Conservation (phyloP, 1,139 yeast species). For the Arxiozyma slooffiae region DNA sequence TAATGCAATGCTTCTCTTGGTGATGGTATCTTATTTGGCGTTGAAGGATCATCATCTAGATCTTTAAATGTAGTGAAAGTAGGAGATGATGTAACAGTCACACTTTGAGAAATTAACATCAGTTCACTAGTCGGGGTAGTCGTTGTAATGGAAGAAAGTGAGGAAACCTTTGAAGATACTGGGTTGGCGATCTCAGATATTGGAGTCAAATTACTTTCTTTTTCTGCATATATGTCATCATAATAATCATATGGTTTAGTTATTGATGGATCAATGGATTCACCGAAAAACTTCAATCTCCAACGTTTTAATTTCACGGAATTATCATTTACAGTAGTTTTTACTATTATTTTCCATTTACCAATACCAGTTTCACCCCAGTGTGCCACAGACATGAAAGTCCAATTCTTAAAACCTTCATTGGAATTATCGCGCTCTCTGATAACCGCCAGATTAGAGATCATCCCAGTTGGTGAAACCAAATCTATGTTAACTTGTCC, state of each 20-base stretch:
- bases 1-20: constrained; percentile 32
- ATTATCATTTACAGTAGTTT: constrained; percentile 35
- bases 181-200: constrained; percentile 1
- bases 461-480: constrained; percentile 64
- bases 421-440: constrained; percentile 49
- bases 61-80: constrained; percentile 2
- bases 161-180: constrained; percentile 1
- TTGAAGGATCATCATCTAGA: background rate
- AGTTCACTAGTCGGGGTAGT: no score
- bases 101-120: background rate
- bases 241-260: constrained; percentile 39
- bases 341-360: constrained; percentile 67
- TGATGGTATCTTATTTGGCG: constrained; percentile 18
- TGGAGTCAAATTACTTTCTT: constrained; percentile 8
- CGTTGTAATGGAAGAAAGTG: constrained; percentile 1
- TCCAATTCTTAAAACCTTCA: constrained; percentile 72
- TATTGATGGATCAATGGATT: constrained; percentile 50
- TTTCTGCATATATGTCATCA: constrained; percentile 36
- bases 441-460: constrained; percentile 65
- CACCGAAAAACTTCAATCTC: constrained; percentile 80
- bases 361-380: constrained; percentile 90
- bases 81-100: constrained; percentile 1
- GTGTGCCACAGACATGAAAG: constrained; percentile 95
- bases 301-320: constrained; percentile 52
- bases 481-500: constrained; percentile 64